Conservation (phyloP, 2,329 filamentous ascomycete genomes). For the Microcyclospora pomicola region DNA sequence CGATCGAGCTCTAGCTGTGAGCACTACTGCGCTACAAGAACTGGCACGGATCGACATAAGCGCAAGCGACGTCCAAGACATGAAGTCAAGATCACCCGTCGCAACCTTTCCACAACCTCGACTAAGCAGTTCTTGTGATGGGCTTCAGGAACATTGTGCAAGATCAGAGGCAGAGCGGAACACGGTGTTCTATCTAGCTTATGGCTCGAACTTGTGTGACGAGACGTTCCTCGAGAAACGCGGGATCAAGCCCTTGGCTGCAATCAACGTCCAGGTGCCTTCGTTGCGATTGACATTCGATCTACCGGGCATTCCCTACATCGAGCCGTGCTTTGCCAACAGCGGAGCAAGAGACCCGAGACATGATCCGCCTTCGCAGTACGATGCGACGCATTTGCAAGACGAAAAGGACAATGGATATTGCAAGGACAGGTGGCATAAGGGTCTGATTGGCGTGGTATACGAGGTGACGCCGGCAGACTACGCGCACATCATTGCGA, state of each 20-base stretch:
- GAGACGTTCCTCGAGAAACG: conserved; percentile 67
- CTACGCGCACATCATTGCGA: conserved; percentile 74
- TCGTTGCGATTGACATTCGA: conserved; percentile 69
- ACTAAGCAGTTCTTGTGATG: too few relatives aligned
- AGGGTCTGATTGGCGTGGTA: conserved; percentile 79
- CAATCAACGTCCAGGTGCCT: conserved; percentile 70
- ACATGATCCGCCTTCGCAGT: conserved; percentile 10
- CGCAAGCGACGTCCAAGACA: too few relatives aligned
- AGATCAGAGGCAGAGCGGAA: too few relatives aligned
- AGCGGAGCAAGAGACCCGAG: conserved; percentile 44
- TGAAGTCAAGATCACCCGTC: too few relatives aligned
- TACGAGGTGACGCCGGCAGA: conserved; percentile 82
- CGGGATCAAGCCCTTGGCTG: conserved; percentile 67
- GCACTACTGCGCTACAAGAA: too few relatives aligned
- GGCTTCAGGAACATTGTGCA: too few relatives aligned
- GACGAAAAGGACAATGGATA: conserved; percentile 21
- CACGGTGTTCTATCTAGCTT: conserved; percentile 42
- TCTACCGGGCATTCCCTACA: conserved; percentile 71
- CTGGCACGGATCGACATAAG: too few relatives aligned
- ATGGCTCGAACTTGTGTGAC: conserved; percentile 76
- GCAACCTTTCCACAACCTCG: too few relatives aligned
- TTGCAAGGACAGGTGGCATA: conserved; percentile 46
- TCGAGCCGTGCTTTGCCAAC: conserved; percentile 87
- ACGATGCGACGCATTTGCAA: conserved; percentile 25
- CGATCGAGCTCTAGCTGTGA: too few relatives aligned